Evolutionary conservation across 148 eudicot species (phyloP).

Genomic region (Rheum nobile): DNA sequence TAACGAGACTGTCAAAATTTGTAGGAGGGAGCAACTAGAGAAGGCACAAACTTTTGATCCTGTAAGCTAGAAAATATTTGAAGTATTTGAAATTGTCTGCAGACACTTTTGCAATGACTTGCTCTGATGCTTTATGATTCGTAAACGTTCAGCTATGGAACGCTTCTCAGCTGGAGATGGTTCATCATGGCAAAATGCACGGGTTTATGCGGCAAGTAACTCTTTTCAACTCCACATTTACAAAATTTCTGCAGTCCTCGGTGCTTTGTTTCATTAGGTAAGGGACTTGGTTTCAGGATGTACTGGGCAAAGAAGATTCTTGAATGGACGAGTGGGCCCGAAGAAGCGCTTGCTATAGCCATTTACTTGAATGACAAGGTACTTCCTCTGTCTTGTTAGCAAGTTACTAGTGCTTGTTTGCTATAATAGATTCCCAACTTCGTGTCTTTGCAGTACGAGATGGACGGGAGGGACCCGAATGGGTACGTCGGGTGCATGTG

Average conservation of each 20-base stretch:
- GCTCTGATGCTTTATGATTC: not conserved
- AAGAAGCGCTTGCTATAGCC: slow-evolving; percentile 78
- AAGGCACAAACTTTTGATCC: slow-evolving; percentile 91
- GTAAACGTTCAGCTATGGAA: slow-evolving; percentile 69
- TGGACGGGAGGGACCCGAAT: slow-evolving; percentile 96
- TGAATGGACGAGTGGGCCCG: slow-evolving; percentile 93
- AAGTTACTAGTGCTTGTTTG: too few species aligned
- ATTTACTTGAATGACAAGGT: slow-evolving; percentile 93
- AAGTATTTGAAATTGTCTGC: not conserved
- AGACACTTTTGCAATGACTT: not conserved
- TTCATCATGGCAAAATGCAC: slow-evolving; percentile 89
- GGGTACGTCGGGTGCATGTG: slow-evolving; percentile 99
- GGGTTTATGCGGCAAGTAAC: slow-evolving; percentile 93
- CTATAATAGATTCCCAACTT: not conserved
- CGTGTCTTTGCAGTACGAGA: slow-evolving; percentile 48
- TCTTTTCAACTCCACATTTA: not conserved
- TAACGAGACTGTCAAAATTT: slow-evolving; percentile 7
- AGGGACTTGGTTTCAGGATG: slow-evolving; percentile 44
- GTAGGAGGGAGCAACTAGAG: slow-evolving; percentile 91
- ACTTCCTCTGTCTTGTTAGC: not conserved
- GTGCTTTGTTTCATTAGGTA: not conserved
- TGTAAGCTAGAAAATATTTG: slow-evolving; percentile 34
- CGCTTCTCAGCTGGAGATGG: slow-evolving; percentile 98
- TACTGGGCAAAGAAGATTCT: slow-evolving; percentile 99
- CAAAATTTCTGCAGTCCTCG: not conserved